Conservation (phyloP, 352 stramenopile species). For the Pythium dissotocum region DNA sequence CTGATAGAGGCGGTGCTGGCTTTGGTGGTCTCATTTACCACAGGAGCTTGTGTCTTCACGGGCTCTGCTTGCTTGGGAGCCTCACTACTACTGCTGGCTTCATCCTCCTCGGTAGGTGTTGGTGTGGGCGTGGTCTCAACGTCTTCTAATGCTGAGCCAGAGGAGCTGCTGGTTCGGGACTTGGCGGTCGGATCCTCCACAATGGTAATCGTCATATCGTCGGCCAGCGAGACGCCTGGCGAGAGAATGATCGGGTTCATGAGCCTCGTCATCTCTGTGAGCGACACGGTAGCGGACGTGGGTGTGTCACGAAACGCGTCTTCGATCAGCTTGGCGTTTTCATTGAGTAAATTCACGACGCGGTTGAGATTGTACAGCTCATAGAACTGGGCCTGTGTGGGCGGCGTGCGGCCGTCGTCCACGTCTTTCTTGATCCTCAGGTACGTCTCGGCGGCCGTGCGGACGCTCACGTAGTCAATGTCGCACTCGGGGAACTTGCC, state of each 20-base stretch:
- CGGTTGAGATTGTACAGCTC: conserved; percentile 39
- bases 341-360: conserved; percentile 31
- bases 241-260: conserved; percentile 32
- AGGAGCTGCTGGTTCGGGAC: not conserved
- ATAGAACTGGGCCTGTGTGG: conserved; percentile 33
- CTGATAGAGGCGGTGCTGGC: not conserved
- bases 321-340: conserved; percentile 34
- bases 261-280: conserved; percentile 34
- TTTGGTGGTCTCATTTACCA: not conserved
- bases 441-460: conserved; percentile 26
- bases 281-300: conserved; percentile 23
- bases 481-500: conserved; percentile 44
- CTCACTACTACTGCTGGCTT: not conserved
- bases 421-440: conserved; percentile 33
- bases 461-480: conserved; percentile 35
- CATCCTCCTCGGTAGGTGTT: not conserved
- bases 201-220: conserved; percentile 26
- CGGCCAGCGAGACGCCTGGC: conserved; percentile 19
- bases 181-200: not conserved
- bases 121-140: not conserved
- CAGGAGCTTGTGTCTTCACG: not conserved
- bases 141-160: not conserved
- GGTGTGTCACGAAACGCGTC: conserved; percentile 18
- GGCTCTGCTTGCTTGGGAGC: not conserved
- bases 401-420: conserved; percentile 18